Evolutionary conservation across 73 alveolate species (phyloP), one percentile per base, ranked within the genome.

Genomic region (Blepharisma stoltei): DNA sequence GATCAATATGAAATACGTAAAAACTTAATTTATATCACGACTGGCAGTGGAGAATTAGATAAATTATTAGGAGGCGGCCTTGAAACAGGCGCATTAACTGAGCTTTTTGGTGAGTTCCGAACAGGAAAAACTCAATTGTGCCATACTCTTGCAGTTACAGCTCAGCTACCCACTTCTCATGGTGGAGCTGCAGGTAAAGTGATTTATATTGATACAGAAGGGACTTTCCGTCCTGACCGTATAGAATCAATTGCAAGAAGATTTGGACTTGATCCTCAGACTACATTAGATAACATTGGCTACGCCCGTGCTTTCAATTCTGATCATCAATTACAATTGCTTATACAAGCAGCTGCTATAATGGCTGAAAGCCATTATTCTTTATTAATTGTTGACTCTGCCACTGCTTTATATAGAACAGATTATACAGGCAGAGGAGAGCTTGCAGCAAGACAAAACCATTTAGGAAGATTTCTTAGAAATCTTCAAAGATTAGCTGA

Each of bases 371-470:
- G 78, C 77, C 86, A 92, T 80, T 93, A 87, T 82, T 95, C 99
- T 8, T 89, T 97, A 25, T 78, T 97, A 49, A 81, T 96, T 54
- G 99, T 97, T 7, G 99, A 97, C 78, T 79, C 96, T 73, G 99
- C 99, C 43, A 96, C 99, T 1, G 98, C 97, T 11, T 93, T 97
- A 43, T 97, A 93, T 80, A 91, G 99, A 65, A 95, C 99, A 14
- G 99, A 97, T 87, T 97, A 86, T 86, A 77, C 88, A 67, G 99
- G 99, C 44, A 89, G 99, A 89, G 99, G 99, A 6, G 99, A 94
- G 76, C 86, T 83, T 46, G 94, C 98, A 38, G 91, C 97, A 23
- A 86, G 99, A 50, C 90, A 96, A 78, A 91, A 93, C 94, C 93
- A 93, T 77, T 78, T 97, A 80, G 99, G 98, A 32, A 95, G 94